Base-by-base conservation (phyloP, 2,329 filamentous ascomycete species). In the Plenodomus lindquistii region DNA sequence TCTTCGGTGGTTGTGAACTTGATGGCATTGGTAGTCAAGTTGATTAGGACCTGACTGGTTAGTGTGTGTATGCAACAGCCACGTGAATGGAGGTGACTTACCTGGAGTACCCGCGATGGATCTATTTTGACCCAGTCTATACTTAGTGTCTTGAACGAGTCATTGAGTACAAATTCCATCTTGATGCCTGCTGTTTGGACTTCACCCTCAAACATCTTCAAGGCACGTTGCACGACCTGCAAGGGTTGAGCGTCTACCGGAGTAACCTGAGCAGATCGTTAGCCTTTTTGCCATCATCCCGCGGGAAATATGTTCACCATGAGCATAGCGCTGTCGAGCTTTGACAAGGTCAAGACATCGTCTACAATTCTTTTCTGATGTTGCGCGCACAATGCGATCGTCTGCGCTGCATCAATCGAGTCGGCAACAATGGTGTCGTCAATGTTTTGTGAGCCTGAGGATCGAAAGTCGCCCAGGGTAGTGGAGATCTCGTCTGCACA, bases 121-220 rank as follows among this genome's bases (percentile, higher is more conserved):
- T 93, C 89, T 21, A 91, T 76, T 54, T 81, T 87, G 35, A 91
- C 82, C 77, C 84, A 91, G 29, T 87, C 82, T 27, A 88, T 74
- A 0, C 73, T 73, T 1, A 85, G 74, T 1, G 79, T 72, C 3
- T 74, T 74, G 63, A 85, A 88, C 0, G 85, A 86, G 15, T 79
- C 66, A 57, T 87, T 84, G 11, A 89, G 78, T 2, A 80, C 74
- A 58, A 89, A 85, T 18, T 80, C 78, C 56, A 92, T 79, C 40
- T 83, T 74, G 43, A 92, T 90, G 37, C 85, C 82, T 1, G 85
- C 82, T 20, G 84, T 86, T 35, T 85, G 82, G 2, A 89, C 78
- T 66, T 92, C 88, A 4, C 86, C 84, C 59, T 89, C 86, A 57
- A 91, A 91, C 81, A 93, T 91, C 64, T 88, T 89, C 29, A 92